phyloP scores from a whole-genome alignment of 179 eudicot genomes.

The Silene coronaria region DNA sequence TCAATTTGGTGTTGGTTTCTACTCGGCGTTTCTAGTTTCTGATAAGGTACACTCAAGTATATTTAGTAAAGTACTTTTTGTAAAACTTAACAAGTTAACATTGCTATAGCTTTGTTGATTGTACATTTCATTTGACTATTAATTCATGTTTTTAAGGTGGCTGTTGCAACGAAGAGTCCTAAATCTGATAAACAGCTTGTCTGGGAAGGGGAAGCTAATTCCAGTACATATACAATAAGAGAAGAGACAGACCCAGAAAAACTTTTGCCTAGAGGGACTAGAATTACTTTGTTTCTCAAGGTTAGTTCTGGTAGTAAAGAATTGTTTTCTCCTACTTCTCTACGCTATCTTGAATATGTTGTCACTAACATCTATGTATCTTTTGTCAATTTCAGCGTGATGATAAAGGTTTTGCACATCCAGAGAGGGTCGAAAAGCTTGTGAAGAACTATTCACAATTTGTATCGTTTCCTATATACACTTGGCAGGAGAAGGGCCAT shows the following conservation, averaged over 20 bases:
- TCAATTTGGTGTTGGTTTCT: constrained; percentile 98
- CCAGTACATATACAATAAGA: constrained; percentile 76
- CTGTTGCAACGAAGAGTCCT: constrained; percentile 84
- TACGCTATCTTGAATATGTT: neutral
- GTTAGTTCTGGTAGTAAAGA: constrained; percentile 22
- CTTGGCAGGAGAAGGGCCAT: constrained; percentile 93
- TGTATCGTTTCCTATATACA: constrained; percentile 95
- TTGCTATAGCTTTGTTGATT: neutral
- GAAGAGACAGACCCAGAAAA: constrained; percentile 88
- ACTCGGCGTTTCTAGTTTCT: constrained; percentile 89
- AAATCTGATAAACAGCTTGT: constrained; percentile 89
- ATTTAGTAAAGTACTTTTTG: neutral
- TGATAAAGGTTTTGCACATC: constrained; percentile 86
- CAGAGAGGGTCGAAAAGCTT: constrained; percentile 81
- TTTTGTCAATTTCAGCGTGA: constrained; percentile 46
- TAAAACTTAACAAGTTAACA: neutral
- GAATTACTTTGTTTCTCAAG: constrained; percentile 75
- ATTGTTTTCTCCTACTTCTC: neutral
- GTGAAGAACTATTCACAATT: constrained; percentile 95
- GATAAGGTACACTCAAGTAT: constrained; percentile 52
- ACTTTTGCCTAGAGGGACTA: constrained; percentile 83
- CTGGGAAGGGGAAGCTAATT: constrained; percentile 97
- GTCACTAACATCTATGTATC: constrained; percentile 9
- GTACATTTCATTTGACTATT: neutral
- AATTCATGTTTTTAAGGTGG: constrained; percentile 44